Evolutionary conservation across 768 basidiomycete species (phyloP).

Genomic region (Suillus subalutaceus): DNA sequence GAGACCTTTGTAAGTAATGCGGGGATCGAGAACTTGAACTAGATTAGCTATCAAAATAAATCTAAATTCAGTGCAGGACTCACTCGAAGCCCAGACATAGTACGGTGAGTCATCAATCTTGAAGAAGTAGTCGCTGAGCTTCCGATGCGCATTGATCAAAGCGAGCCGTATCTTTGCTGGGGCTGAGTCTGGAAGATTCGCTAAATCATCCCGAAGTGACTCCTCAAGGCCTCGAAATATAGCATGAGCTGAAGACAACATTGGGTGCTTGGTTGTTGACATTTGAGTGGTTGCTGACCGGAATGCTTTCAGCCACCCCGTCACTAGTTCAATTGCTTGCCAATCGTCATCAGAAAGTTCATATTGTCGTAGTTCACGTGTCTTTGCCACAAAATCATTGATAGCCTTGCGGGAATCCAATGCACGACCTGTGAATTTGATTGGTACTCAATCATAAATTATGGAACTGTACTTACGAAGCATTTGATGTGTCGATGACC

Average conservation of each 20-base stretch:
- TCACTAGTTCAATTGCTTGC: background rate
- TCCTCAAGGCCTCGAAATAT: background rate
- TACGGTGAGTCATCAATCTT: background rate
- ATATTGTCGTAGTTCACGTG: background rate
- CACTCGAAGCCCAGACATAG: background rate
- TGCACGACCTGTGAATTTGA: background rate
- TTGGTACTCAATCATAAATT: too few species aligned
- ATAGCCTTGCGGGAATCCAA: background rate
- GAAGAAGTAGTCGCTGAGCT: background rate
- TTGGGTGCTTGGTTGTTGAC: background rate
- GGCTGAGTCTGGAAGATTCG: background rate
- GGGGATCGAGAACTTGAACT: background rate
- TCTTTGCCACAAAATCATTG: background rate
- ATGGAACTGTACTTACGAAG: slow-evolving; percentile 12
- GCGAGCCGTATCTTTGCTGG: background rate
- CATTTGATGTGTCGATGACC: slow-evolving; percentile 45
- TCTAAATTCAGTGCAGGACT: background rate
- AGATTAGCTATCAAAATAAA: slow-evolving; percentile 1
- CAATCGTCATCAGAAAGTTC: background rate
- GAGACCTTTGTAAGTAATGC: background rate
- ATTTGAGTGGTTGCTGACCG: background rate
- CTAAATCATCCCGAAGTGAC: background rate
- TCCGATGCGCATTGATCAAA: background rate
- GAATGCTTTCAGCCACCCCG: background rate
- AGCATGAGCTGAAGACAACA: background rate